Base-by-base conservation (phyloP, 768 basidiomycete species). In the Mycena kentingensis region DNA sequence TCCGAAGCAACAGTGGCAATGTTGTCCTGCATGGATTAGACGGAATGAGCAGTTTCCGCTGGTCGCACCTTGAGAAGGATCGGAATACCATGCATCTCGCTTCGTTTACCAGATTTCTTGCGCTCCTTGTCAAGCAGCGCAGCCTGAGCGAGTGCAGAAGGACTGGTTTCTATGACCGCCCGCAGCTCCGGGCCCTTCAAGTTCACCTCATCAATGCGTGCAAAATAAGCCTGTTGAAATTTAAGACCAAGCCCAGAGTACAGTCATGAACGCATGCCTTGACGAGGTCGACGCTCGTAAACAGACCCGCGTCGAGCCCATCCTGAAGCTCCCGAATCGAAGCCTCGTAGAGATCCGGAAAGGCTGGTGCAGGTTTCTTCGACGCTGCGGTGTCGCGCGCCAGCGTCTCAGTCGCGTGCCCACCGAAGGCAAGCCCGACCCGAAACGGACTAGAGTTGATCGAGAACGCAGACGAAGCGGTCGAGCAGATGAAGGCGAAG, bases 201-300 rank as follows among this genome's bases (percentile, higher is more conserved):
- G 58, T 77, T 77, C 15, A 77, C 75, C 63, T 77, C 75, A 18
- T 71, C 66, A 37, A 77, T 77, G 15, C 75, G 68, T 16, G 69
- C 64, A 39, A 76, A 62, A 52, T 77, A 77, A 1, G 75, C 72
- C 74, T 75, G 15, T 49, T 15, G 2, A 49, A 4, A 21, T 42
- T n/a, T 24, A 42, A 5, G 25, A 7, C 5, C 22, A 8, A 7
- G 45, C 19, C 34, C 10, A 31, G 39, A 28, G 18, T 18, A 21
- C 31, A 18, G 25, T 12, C 15, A 22, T 12, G 11, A 24, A 15
- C 19, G 63, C 58, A 19, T 24, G 70, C 74, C 61, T 70, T 72
- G 25, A 77, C 70, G 10, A 77, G 63, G 49, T 76, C 69, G 2
- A 74, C 75, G 35, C 73, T 75, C 7, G 64, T 73, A 47, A 77